Percentiles rank a stretch among this genome's conserved stretches.
These are phyloP conservation scores for Fusarium solani-melongenae DNA, from an alignment of 2,329 filamentous ascomycete genomes.

Conservation along the genomic window DNA sequence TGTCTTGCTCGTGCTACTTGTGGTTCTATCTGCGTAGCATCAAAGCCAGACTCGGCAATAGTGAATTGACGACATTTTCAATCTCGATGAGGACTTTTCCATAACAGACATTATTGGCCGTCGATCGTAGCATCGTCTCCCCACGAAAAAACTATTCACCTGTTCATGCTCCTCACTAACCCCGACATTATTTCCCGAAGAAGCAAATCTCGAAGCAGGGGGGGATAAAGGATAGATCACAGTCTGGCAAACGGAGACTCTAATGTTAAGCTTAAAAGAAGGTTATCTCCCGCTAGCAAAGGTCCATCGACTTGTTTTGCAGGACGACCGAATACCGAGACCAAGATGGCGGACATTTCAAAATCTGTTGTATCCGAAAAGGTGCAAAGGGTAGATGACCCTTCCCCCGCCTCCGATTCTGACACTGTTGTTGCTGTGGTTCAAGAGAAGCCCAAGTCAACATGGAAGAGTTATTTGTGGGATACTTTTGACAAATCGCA, in stretches of 20 bases:
- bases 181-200: not conserved
- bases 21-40: not conserved
- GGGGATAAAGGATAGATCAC: fast-evolving
- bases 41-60: not conserved
- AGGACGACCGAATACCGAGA: not conserved
- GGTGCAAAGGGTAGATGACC: fast-evolving
- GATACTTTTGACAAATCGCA: slow-evolving; percentile 59
- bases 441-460: slow-evolving; percentile 19
- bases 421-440: not conserved
- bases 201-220: not conserved
- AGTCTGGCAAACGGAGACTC: fast-evolving
- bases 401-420: not conserved
- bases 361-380: not conserved
- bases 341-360: not conserved
- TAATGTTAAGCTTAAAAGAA: slow-evolving; percentile 21
- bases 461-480: slow-evolving; percentile 61
- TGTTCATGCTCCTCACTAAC: not conserved
- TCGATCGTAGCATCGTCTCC: not conserved
- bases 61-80: slow-evolving; percentile 20
- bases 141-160: not conserved
- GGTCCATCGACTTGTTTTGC: no score
- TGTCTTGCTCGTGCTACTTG: not conserved
- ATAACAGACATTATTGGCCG: not conserved
- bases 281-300: not conserved
- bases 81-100: slow-evolving; percentile 7